phyloP scores from a whole-genome alignment of 352 stramenopile species.

The Phytophthora hybrid region DNA sequence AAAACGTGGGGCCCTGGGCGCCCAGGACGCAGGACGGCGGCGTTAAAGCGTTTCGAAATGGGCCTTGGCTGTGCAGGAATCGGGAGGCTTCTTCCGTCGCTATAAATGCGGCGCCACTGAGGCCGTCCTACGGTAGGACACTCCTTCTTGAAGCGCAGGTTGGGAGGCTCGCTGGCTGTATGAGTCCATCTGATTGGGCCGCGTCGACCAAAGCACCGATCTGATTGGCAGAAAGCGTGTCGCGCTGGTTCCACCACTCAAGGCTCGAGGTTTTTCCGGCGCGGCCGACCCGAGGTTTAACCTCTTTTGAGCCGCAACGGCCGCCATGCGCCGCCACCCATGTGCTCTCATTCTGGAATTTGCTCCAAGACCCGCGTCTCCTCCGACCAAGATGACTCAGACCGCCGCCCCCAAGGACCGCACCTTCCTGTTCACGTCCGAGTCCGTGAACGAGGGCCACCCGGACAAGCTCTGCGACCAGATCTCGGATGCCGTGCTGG shows the following conservation, averaged over 20 bases:
- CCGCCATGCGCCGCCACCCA: conserved; percentile 8
- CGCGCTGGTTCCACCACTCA: conserved; percentile 37
- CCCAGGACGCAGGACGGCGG: neutral
- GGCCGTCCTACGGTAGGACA: neutral
- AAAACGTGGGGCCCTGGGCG: neutral
- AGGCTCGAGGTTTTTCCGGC: conserved; percentile 35
- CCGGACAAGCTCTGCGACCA: conserved; percentile 99
- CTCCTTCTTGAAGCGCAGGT: neutral
- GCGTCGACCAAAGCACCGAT: neutral
- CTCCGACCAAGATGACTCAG: conserved; percentile 61
- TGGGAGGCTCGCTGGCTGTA: neutral
- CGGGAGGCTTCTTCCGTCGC: neutral
- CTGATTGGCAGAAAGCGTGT: conserved; percentile 43
- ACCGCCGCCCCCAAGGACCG: conserved; percentile 58
- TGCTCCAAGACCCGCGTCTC: conserved; percentile 30
- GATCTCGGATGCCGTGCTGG: conserved; percentile 98
- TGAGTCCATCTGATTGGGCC: conserved; percentile 34
- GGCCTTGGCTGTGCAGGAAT: too few relatives aligned
- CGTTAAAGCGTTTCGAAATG: neutral
- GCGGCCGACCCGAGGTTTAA: conserved; percentile 39
- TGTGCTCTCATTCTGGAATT: conserved; percentile 65
- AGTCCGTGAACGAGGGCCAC: conserved; percentile 99
- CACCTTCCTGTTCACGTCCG: conserved; percentile 97
- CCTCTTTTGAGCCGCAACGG: neutral
- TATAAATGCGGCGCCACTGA: conserved; percentile 1